Conservation (phyloP, 73 alveolate species). For the Paramecium tetraurelia region DNA sequence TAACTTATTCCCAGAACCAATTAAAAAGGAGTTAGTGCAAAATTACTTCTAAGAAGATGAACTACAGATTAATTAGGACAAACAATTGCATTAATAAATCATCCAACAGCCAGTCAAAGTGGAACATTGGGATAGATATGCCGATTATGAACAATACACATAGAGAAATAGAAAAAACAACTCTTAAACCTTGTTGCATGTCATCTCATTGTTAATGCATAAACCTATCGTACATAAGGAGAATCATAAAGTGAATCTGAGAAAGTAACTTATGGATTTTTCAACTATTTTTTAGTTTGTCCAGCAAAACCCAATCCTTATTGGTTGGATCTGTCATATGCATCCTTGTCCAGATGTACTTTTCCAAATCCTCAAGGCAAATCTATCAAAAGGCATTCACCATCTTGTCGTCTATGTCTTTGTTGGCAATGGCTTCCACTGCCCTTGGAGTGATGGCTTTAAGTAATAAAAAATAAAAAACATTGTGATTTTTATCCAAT, state of each 20-base stretch:
- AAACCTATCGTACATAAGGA: slow-evolving; percentile 10
- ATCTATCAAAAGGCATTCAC: not conserved
- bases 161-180: not conserved
- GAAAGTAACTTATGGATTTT: not conserved
- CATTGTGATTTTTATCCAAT: not conserved
- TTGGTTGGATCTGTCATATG: not conserved
- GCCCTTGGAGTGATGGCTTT: not conserved
- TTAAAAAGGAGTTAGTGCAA: not conserved
- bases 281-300: not conserved
- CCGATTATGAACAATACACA: slow-evolving; percentile 10
- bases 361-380: not conserved
- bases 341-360: not conserved
- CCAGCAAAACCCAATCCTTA: not conserved
- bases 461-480: not conserved
- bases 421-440: not conserved
- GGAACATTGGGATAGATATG: slow-evolving; percentile 34
- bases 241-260: not conserved
- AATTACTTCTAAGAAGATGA: not conserved
- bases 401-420: not conserved
- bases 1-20: not conserved
- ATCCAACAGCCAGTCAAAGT: not conserved
- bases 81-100: not conserved
- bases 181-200: not conserved
- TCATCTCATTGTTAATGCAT: not conserved
- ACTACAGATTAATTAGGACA: not conserved